Evolutionary conservation across 495 filamentous ascomycete genomes (phyloP).

Genomic region (Stereocaulon alpinum): DNA sequence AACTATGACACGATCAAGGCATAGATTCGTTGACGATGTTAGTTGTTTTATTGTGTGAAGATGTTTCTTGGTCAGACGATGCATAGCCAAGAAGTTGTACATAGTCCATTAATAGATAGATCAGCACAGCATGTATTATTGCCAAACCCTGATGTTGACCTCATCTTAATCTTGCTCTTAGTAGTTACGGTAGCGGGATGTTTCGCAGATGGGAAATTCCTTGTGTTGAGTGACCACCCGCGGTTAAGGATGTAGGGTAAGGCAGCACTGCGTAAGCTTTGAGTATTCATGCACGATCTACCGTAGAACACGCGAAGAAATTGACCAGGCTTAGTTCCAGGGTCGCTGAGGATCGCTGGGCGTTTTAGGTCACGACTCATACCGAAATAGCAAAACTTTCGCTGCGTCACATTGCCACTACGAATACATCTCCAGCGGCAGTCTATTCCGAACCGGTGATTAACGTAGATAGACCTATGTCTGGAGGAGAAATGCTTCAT

Average conservation of each 20-base stretch:
- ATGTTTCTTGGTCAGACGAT: too few relatives aligned
- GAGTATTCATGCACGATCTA: conserved; percentile 7
- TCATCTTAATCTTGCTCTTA: neutral
- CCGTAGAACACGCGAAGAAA: conserved; percentile 9
- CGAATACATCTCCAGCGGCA: neutral
- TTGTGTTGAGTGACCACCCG: too few relatives aligned
- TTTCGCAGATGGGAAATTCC: too few relatives aligned
- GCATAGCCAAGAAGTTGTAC: too few relatives aligned
- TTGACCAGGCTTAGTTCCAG: neutral
- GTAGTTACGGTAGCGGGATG: too few relatives aligned
- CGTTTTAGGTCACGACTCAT: neutral
- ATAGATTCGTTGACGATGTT: neutral
- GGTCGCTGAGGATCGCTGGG: neutral
- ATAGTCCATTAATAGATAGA: neutral
- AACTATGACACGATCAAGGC: conserved; percentile 10
- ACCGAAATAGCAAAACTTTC: conserved; percentile 1
- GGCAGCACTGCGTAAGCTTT: neutral
- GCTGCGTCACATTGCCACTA: neutral
- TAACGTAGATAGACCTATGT: too few relatives aligned
- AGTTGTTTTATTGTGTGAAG: too few relatives aligned
- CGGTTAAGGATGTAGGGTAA: neutral
- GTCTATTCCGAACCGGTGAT: too few relatives aligned
- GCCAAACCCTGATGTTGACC: neutral
- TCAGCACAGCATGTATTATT: neutral
- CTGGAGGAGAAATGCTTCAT: too few relatives aligned